Percentiles rank a stretch among this genome's conserved stretches.
phyloP scores from a whole-genome alignment of 805 yeast species.

The Wickerhamiella sergipiensis region DNA sequence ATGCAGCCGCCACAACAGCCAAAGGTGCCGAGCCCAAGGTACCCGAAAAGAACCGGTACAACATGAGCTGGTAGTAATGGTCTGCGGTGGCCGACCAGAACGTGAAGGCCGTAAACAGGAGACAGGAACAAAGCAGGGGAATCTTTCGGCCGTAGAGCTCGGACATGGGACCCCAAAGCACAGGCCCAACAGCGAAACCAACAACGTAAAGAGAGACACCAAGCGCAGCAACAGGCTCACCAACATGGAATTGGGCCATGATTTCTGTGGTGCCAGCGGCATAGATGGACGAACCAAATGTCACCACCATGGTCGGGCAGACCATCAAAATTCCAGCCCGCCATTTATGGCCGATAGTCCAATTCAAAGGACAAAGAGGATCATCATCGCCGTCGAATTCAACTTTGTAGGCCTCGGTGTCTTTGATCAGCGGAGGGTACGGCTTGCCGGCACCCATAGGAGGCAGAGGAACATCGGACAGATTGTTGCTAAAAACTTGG shows the following conservation, averaged over 20 bases:
- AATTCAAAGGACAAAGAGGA: slow-evolving; percentile 41
- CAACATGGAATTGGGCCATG: slow-evolving; percentile 42
- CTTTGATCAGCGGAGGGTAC: slow-evolving; percentile 3
- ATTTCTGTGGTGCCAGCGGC: slow-evolving; percentile 38
- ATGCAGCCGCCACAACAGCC: slow-evolving; percentile 12
- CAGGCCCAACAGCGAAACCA: slow-evolving; percentile 88
- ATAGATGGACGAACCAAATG: slow-evolving; percentile 44
- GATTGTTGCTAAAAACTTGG: background rate
- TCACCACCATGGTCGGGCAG: slow-evolving; percentile 46
- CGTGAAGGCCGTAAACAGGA: slow-evolving; percentile 21
- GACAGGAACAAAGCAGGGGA: slow-evolving; percentile 38
- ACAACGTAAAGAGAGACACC: slow-evolving; percentile 70
- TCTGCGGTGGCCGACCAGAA: slow-evolving; percentile 14
- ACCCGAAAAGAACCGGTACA: slow-evolving; percentile 72
- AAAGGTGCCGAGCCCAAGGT: slow-evolving; percentile 61
- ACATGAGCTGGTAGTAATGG: slow-evolving; percentile 26
- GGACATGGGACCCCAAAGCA: slow-evolving; percentile 79
- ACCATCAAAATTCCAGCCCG: slow-evolving; percentile 29
- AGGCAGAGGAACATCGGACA: background rate
- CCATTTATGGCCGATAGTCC: slow-evolving; percentile 27
- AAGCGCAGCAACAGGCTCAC: slow-evolving; percentile 51
- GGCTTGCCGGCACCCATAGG: slow-evolving; percentile 3
- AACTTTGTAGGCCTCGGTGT: slow-evolving; percentile 8
- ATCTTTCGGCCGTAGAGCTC: slow-evolving; percentile 61
- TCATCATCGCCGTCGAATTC: slow-evolving; percentile 25